Conservation (phyloP, 345 rosid species). For the Lagerstroemia speciosa region DNA sequence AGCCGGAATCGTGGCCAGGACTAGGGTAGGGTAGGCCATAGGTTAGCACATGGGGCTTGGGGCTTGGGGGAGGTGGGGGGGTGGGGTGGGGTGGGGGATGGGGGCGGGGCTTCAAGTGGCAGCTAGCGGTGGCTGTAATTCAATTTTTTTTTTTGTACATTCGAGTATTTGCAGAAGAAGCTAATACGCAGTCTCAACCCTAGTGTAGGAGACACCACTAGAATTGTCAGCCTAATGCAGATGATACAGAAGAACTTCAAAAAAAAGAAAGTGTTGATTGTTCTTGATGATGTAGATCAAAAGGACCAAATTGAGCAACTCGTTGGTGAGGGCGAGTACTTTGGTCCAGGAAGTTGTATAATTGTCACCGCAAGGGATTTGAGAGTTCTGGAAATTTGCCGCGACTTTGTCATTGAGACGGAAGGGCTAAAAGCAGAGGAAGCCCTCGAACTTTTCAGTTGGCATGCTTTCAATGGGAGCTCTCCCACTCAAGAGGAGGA, state of each 20-base stretch:
- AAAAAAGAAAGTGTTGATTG: neutral
- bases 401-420: neutral
- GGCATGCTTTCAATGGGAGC: neutral
- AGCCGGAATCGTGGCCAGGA: no score
- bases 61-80: no score
- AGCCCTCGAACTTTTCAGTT: constrained; percentile 3
- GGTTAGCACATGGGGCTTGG: no score
- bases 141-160: no score
- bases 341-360: constrained; percentile 1
- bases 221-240: neutral
- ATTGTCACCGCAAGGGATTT: neutral
- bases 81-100: no score
- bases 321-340: neutral
- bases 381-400: neutral
- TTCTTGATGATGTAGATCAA: constrained; percentile 2
- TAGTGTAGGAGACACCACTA: neutral
- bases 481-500: neutral
- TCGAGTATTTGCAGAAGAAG: neutral
- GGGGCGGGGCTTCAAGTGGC: no score
- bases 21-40: no score
- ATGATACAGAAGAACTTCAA: neutral
- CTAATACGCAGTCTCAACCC: neutral
- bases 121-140: no score
- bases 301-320: neutral
- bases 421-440: neutral